Evolutionary conservation across 2,329 filamentous ascomycete genomes (phyloP).

Genomic region (Scytalidium lignicola): DNA sequence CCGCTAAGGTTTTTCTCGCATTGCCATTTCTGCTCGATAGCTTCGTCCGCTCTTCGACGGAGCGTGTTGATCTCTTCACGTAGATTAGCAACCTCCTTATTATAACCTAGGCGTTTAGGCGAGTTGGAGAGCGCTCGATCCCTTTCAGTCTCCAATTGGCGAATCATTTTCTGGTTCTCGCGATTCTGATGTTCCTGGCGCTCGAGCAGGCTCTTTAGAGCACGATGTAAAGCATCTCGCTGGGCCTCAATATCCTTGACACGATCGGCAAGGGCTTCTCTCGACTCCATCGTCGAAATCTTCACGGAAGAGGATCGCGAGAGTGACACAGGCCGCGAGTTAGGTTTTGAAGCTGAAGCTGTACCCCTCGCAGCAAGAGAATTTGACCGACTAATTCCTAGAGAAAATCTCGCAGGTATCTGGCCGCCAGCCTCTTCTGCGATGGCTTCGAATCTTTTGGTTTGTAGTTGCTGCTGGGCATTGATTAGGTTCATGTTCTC

Average conservation of each 20-base stretch:
- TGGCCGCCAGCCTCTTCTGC: slow-evolving; percentile 47
- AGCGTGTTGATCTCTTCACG: slow-evolving; percentile 81
- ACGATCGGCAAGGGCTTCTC: slow-evolving; percentile 68
- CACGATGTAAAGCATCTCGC: slow-evolving; percentile 83
- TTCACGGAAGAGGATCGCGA: slow-evolving; percentile 52
- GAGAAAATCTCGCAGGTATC: slow-evolving; percentile 12
- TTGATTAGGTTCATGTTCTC: slow-evolving; percentile 54
- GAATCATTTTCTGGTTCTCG: slow-evolving; percentile 77
- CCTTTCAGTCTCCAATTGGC: slow-evolving; percentile 70
- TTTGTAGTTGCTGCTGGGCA: slow-evolving; percentile 37
- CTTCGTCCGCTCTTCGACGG: slow-evolving; percentile 84
- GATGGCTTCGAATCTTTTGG: slow-evolving; percentile 53
- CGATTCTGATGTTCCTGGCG: slow-evolving; percentile 80
- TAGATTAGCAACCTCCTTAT: slow-evolving; percentile 73
- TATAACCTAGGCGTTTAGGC: slow-evolving; percentile 72
- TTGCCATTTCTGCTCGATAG: slow-evolving; percentile 92
- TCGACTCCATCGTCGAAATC: slow-evolving; percentile 37
- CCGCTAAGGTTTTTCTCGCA: slow-evolving; percentile 86
- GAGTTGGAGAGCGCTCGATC: slow-evolving; percentile 65
- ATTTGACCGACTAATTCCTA: slow-evolving; percentile 59
- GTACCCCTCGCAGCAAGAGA: slow-evolving; percentile 47
- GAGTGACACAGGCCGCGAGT: slow-evolving; percentile 35
- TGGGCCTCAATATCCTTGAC: slow-evolving; percentile 92
- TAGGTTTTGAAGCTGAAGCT: slow-evolving; percentile 6
- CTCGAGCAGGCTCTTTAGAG: slow-evolving; percentile 78